These are phyloP conservation scores for Kuraishia molischiana DNA, from an alignment of 805 yeast species.

Conservation along the genomic window DNA sequence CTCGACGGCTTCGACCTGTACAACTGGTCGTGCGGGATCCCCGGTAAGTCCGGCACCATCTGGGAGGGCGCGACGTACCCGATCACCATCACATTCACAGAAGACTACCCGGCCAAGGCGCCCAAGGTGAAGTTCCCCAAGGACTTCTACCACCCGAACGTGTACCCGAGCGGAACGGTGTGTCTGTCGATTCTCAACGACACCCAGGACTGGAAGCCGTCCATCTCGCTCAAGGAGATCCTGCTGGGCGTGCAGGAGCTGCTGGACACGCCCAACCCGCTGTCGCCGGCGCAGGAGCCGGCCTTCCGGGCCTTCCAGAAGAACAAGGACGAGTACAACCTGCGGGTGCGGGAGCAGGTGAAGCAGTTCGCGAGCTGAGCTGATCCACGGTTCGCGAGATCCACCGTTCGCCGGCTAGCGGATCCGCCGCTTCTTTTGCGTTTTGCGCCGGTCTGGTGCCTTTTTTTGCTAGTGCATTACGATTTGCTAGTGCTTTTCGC, in stretches of 20 bases:
- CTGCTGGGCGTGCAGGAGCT: slow-evolving; percentile 89
- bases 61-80: slow-evolving; percentile 94
- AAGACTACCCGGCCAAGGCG: slow-evolving; percentile 93
- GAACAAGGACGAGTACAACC: slow-evolving; percentile 61
- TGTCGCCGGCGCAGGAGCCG: slow-evolving; percentile 95
- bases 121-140: slow-evolving; percentile 88
- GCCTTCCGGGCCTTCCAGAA: slow-evolving; percentile 83
- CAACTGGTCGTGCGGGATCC: slow-evolving; percentile 91
- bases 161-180: slow-evolving; percentile 95
- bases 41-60: slow-evolving; percentile 78
- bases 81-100: slow-evolving; percentile 71
- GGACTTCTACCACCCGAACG: slow-evolving; percentile 93
- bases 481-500: too few species aligned
- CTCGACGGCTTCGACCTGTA: slow-evolving; percentile 80
- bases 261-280: slow-evolving; percentile 82
- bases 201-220: slow-evolving; percentile 97
- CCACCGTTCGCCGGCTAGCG: too few species aligned
- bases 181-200: slow-evolving; percentile 91
- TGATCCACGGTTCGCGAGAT: too few species aligned
- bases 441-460: too few species aligned
- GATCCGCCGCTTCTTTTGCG: not conserved
- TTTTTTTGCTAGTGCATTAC: too few species aligned
- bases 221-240: slow-evolving; percentile 83
- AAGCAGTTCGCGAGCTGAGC: too few species aligned
- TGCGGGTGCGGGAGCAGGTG: slow-evolving; percentile 75